These are phyloP conservation scores for Aspergillus sp. DNA, from an alignment of 2,329 filamentous ascomycete genomes.

Conservation along the genomic window DNA sequence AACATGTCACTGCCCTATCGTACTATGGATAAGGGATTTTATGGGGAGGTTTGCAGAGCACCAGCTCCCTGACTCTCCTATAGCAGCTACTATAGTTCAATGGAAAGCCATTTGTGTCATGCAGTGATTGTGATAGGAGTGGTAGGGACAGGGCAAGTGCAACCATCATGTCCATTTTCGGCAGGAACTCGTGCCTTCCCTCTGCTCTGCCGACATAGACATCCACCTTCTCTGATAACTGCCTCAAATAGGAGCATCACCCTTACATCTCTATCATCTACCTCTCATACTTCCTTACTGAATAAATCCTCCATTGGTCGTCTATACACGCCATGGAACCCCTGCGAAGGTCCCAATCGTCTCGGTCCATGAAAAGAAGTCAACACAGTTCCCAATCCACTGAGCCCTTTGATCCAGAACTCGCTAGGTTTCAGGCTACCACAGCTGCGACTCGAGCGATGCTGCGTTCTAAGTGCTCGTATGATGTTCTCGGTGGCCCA, in stretches of 20 bases:
- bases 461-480: constrained; percentile 37
- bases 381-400: constrained; percentile 24
- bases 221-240: background rate
- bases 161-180: background rate
- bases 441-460: constrained; percentile 48
- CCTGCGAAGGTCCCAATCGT: constrained; percentile 43
- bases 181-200: background rate
- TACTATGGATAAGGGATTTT: no score
- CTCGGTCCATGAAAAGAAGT: constrained; percentile 39
- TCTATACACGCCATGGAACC: constrained; percentile 29
- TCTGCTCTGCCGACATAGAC: background rate
- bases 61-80: no score
- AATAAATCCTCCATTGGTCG: constrained; percentile 1
- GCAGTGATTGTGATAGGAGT: no score
- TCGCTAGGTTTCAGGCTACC: constrained; percentile 38
- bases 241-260: background rate
- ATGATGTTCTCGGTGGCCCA: constrained; percentile 33
- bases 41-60: no score
- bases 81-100: no score
- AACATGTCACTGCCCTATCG: no score
- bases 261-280: constrained; percentile 6
- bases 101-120: no score
- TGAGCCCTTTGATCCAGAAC: constrained; percentile 33
- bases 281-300: constrained; percentile 14
- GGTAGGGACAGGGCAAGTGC: no score